Percentiles rank a stretch among this genome's conserved stretches.
Conservation (phyloP, 805 yeast species). For the Teunomyces barrocoloradensis region DNA sequence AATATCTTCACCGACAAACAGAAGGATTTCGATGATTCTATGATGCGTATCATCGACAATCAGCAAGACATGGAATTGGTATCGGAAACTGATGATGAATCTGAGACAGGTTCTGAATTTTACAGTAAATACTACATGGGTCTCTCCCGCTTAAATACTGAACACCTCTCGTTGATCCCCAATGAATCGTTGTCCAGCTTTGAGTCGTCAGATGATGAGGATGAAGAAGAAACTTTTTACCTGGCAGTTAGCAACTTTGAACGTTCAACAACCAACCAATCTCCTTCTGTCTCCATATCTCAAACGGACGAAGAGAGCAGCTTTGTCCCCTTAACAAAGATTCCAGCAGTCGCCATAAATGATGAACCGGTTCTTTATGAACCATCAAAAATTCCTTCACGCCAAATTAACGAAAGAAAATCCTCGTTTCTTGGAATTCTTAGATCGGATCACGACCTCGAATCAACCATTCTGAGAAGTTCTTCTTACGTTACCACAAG, state of each 20-base stretch:
- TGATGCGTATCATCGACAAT: slow-evolving; percentile 4
- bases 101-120: neutral
- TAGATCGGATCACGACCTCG: neutral
- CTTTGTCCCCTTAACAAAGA: neutral
- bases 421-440: slow-evolving; percentile 1
- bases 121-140: neutral
- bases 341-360: neutral
- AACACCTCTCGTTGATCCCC: neutral
- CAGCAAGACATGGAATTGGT: neutral
- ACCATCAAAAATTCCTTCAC: neutral
- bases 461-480: neutral
- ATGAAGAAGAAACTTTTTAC: neutral
- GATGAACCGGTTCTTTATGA: neutral
- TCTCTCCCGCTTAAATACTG: slow-evolving; percentile 1
- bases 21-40: neutral
- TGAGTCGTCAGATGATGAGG: neutral
- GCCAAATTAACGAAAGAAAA: neutral
- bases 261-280: neutral
- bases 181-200: neutral
- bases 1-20: slow-evolving; percentile 6
- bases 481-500: neutral
- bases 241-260: neutral
- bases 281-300: neutral
- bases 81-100: neutral
- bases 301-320: neutral